Conservation (phyloP, 1,284 basidiomycete genomes). For the Tilletia caries region DNA sequence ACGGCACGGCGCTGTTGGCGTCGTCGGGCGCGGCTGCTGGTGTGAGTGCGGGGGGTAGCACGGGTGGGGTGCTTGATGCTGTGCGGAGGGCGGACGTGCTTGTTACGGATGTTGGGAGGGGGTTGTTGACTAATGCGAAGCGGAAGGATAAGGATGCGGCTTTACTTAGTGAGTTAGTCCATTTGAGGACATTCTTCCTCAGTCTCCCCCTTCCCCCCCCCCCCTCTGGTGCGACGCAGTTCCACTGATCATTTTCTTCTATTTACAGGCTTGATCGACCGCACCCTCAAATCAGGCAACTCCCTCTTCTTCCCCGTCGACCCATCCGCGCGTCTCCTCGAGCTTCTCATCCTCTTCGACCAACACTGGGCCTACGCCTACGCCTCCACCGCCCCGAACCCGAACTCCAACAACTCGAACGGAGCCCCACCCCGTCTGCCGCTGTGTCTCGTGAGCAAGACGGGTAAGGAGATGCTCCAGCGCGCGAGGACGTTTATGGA, state of each 20-base stretch:
- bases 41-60: constrained; percentile 24
- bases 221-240: too few relatives aligned
- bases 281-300: constrained; percentile 75
- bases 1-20: constrained; percentile 70
- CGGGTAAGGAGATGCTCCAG: constrained; percentile 87
- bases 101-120: constrained; percentile 84
- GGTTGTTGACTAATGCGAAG: constrained; percentile 72
- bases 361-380: constrained; percentile 90
- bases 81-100: constrained; percentile 61
- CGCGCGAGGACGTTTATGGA: constrained; percentile 97
- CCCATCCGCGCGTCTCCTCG: constrained; percentile 84
- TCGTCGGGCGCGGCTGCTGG: constrained; percentile 19
- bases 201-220: neutral
- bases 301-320: constrained; percentile 88
- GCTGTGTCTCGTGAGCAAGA: constrained; percentile 84
- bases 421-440: constrained; percentile 19
- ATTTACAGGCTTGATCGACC: constrained; percentile 66
- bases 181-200: too few relatives aligned
- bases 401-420: constrained; percentile 71
- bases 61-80: constrained; percentile 30
- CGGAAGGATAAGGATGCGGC: constrained; percentile 86
- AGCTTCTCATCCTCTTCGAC: constrained; percentile 88
- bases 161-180: constrained; percentile 61
- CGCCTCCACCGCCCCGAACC: constrained; percentile 63
- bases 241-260: neutral